Base-by-base conservation (phyloP, 495 filamentous ascomycete species). In the Staphylotrichum tortipilum region DNA sequence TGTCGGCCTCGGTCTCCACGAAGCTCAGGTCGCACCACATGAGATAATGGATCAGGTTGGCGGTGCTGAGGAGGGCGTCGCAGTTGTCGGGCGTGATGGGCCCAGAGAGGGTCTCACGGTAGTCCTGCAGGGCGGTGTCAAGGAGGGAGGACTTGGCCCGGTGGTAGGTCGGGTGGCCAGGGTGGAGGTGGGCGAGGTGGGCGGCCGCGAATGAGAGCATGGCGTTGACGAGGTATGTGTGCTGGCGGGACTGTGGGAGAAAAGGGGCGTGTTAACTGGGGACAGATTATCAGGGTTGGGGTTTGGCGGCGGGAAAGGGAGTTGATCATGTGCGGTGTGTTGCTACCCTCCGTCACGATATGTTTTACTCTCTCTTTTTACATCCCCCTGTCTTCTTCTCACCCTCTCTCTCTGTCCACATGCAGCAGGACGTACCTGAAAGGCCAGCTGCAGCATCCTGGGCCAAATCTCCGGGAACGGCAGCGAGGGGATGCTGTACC, bases 11-110 rank as follows among this genome's bases (percentile, higher is more conserved):
- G n/a, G n/a, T n/a, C n/a, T 61, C 56, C 31, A 59, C 38, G 43
- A 57, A 59, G 37, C 33, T 44, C 10, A 62, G 42, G 24, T 61
- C 56, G 29, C 44, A 45, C 61, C 61, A 64, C 23, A 58, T 53
- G 17, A 64, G 49, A 23, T 56, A 56, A 21, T 64, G 55, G 44
- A 64, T 52, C 1, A 64, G 47, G 29, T 56, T 52, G 39, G 52
- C 53, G 7, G 56, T 56, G 15, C 50, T 61, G 7, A 73, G 60
- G 26, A 72, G 57, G 29, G 62, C 64, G 12, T 66, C 56, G 47
- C 65, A 64, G 61, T 62, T 65, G 2, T 55, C 56, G 11, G 77
- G 18, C 63, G 75, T 50, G 31, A 64, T 52, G 10, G 56, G 53
- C 3, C 15, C 31, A 2, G 53, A 55, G 22, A 64, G 44, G 12